Conservation (phyloP, 192 early-diverging fungal species). For the Phycomyces blakesleeanus region DNA sequence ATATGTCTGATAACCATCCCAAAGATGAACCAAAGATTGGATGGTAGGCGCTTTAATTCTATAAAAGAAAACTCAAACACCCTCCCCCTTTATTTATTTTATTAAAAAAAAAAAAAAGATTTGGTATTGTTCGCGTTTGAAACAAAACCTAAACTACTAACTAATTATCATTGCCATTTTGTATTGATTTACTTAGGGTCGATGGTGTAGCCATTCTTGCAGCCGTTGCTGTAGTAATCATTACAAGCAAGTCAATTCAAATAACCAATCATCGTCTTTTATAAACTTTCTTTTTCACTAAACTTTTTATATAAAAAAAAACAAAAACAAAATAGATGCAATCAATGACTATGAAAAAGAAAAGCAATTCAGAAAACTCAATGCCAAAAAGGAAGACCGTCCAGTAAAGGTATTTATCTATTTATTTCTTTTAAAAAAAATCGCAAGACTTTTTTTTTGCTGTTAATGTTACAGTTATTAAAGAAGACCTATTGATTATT, state of each 20-base stretch:
- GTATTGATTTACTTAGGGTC: too few relatives aligned
- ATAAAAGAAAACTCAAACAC: too few relatives aligned
- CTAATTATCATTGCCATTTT: too few relatives aligned
- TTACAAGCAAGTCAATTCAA: conserved; percentile 53
- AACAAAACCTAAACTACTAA: too few relatives aligned
- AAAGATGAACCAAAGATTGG: conserved; percentile 72
- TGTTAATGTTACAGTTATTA: too few relatives aligned
- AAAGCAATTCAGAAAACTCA: conserved; percentile 82
- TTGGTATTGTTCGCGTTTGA: too few relatives aligned
- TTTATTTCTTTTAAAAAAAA: neutral
- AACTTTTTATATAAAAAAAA: neutral
- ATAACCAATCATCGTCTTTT: too few relatives aligned
- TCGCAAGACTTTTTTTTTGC: too few relatives aligned
- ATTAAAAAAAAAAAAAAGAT: too few relatives aligned
- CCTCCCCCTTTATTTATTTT: too few relatives aligned
- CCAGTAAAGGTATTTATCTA: conserved; percentile 50
- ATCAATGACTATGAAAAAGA: conserved; percentile 93
- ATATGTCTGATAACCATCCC: conserved; percentile 56
- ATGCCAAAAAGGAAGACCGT: conserved; percentile 83
- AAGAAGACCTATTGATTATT: too few relatives aligned
- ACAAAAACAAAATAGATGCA: conserved; percentile 38
- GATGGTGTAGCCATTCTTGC: conserved; percentile 80
- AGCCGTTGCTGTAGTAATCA: conserved; percentile 83
- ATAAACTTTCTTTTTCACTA: neutral
- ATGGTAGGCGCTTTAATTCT: conserved; percentile 55